Evolutionary conservation across 345 rosid species (phyloP).

Genomic region (Ricinus communis): DNA sequence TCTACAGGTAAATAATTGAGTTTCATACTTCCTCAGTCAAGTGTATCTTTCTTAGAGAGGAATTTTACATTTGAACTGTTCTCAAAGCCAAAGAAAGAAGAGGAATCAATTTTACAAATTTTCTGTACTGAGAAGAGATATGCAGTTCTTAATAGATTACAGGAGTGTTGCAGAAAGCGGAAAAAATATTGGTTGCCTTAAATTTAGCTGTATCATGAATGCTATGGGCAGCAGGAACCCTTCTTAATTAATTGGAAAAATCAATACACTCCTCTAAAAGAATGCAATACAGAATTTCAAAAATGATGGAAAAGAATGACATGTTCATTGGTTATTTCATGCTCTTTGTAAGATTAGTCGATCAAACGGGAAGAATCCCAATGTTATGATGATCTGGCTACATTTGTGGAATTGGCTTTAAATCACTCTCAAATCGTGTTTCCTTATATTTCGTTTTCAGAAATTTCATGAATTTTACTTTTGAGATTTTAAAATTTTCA

Average conservation of each 20-base stretch:
- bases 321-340: background rate
- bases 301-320: background rate
- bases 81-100: background rate
- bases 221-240: background rate
- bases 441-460: background rate
- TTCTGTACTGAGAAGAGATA: background rate
- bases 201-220: background rate
- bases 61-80: background rate
- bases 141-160: background rate
- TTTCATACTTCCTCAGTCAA: background rate
- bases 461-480: background rate
- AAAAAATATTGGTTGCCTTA: background rate
- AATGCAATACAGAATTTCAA: no score
- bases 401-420: background rate
- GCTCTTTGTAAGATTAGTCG: background rate
- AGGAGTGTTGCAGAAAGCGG: background rate
- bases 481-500: background rate
- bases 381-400: background rate
- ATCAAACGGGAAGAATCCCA: background rate
- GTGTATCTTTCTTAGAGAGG: background rate
- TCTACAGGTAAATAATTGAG: constrained; percentile 59
- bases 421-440: background rate
- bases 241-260: background rate
- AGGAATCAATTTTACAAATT: background rate
- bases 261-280: no score